Evolutionary conservation across 805 yeast species (phyloP).

Genomic region (Ogataea polymorpha): DNA sequence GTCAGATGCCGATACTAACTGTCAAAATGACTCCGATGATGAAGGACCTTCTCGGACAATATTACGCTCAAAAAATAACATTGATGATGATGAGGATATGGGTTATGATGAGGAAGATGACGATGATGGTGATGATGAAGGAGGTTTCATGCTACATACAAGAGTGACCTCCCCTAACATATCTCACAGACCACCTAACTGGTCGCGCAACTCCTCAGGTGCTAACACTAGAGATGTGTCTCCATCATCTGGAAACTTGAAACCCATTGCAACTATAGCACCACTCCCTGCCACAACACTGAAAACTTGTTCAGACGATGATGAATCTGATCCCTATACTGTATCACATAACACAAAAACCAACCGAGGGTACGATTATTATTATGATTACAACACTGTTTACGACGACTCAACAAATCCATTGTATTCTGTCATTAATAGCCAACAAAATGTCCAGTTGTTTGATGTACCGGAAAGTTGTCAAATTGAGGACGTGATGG

Average conservation of each 20-base stretch:
- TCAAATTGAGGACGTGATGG: conserved; percentile 32
- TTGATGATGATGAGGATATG: conserved; percentile 18
- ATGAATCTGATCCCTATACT: conserved; percentile 56
- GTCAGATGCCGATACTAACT: conserved; percentile 25
- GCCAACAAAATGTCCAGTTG: conserved; percentile 29
- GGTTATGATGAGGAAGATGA: conserved; percentile 21
- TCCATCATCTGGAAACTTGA: conserved; percentile 1
- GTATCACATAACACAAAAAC: conserved; percentile 72
- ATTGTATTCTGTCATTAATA: conserved; percentile 25
- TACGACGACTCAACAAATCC: conserved; percentile 54
- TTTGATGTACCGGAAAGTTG: conserved; percentile 42
- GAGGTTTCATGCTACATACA: conserved; percentile 25
- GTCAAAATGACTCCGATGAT: conserved; percentile 25
- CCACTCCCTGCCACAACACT: conserved; percentile 82
- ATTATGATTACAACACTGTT: conserved; percentile 78
- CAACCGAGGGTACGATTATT: conserved; percentile 71
- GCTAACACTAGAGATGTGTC: conserved; percentile 6
- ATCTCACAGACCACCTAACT: conserved; percentile 29
- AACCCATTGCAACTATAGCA: conserved; percentile 57
- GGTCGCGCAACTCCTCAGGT: conserved; percentile 16
- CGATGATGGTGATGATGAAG: conserved; percentile 27
- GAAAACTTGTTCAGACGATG: conserved; percentile 66
- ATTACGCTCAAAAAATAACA: conserved; percentile 13
- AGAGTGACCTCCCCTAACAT: conserved; percentile 17
- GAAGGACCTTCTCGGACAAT: conserved; percentile 17